phyloP scores from a whole-genome alignment of 1,139 yeast genomes.

The Pichia sp. region DNA sequence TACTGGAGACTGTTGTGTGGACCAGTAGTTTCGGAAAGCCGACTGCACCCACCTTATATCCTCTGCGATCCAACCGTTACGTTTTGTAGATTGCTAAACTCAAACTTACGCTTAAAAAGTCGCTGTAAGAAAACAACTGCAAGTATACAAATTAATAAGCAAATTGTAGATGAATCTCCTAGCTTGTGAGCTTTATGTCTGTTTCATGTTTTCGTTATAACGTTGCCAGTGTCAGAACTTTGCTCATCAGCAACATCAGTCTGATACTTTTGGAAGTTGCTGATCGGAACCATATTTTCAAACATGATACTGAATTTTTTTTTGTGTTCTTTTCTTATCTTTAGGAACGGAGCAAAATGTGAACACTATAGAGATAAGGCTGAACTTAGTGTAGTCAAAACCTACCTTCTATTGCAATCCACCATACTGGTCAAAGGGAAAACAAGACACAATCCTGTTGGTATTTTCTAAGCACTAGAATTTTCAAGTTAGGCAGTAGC shows the following conservation, averaged over 20 bases:
- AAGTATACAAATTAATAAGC: no score
- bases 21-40: no score
- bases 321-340: not conserved
- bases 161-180: no score
- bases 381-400: not conserved
- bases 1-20: no score
- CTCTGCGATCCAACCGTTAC: no score
- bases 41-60: no score
- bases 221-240: not conserved
- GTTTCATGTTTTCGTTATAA: not conserved
- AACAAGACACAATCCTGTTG: conserved; percentile 6
- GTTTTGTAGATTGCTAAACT: no score
- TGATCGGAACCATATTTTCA: not conserved
- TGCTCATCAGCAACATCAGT: not conserved
- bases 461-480: conserved; percentile 8
- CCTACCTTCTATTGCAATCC: conserved; percentile 1
- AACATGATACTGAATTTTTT: conserved; percentile 3
- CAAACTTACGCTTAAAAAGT: no score
- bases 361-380: not conserved
- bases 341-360: not conserved
- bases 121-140: no score
- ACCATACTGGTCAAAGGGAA: not conserved
- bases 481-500: not conserved
- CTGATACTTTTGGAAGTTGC: conserved; percentile 1
- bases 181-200: no score